phyloP scores from a whole-genome alignment of 139 green algal species.

The Chloropicon primus region DNA sequence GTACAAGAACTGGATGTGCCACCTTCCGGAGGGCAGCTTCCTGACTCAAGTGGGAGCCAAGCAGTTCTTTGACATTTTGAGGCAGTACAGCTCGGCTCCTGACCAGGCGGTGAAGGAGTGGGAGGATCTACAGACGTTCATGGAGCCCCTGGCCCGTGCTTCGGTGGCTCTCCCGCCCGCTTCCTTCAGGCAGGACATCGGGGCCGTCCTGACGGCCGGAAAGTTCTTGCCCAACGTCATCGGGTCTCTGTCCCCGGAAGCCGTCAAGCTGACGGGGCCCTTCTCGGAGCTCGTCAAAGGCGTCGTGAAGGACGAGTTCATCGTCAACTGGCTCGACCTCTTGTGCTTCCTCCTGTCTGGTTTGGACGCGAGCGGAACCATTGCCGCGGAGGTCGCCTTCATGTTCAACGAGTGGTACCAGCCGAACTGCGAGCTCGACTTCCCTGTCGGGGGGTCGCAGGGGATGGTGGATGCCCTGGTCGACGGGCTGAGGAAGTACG shows the following conservation, averaged over 20 bases:
- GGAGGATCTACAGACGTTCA: slow-evolving; percentile 45
- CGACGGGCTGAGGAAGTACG: slow-evolving; percentile 69
- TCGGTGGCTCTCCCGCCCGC: slow-evolving; percentile 64
- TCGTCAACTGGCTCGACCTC: slow-evolving; percentile 87
- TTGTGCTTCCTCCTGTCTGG: slow-evolving; percentile 90
- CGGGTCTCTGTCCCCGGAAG: slow-evolving; percentile 15
- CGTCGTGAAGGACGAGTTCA: slow-evolving; percentile 61
- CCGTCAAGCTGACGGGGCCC: slow-evolving; percentile 52
- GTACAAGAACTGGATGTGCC: slow-evolving; percentile 91
- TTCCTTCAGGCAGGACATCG: slow-evolving; percentile 51
- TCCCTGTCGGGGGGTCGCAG: slow-evolving; percentile 70
- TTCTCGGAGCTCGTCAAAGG: slow-evolving; percentile 51
- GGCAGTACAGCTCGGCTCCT: slow-evolving; percentile 22
- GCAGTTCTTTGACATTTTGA: slow-evolving; percentile 53
- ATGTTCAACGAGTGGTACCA: slow-evolving; percentile 41
- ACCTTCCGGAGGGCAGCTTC: slow-evolving; percentile 84
- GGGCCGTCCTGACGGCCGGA: slow-evolving; percentile 17
- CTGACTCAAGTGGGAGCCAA: slow-evolving; percentile 55
- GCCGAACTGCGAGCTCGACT: slow-evolving; percentile 61
- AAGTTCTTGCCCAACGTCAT: neutral
- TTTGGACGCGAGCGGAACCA: slow-evolving; percentile 74
- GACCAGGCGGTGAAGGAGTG: slow-evolving; percentile 36
- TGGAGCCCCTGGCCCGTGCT: slow-evolving; percentile 68
- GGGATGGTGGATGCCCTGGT: slow-evolving; percentile 81
- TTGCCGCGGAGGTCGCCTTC: slow-evolving; percentile 70